Conservation (phyloP, 495 filamentous ascomycete genomes). For the Penicillium roqueforti region DNA sequence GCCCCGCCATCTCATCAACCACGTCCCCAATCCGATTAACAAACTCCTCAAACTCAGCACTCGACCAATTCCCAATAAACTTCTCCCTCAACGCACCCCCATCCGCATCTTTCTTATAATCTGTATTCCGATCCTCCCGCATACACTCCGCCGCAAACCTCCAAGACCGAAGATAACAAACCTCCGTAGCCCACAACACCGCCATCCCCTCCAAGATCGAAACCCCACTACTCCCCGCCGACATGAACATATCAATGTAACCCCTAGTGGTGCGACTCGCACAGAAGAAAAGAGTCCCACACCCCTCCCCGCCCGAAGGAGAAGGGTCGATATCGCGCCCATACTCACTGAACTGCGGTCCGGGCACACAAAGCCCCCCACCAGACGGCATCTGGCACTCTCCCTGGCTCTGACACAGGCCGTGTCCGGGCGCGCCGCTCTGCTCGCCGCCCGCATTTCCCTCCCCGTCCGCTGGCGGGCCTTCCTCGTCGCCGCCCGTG, state of each 20-base stretch:
- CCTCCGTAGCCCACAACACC: slow-evolving; percentile 72
- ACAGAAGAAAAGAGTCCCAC: slow-evolving; percentile 20
- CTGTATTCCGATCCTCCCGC: slow-evolving; percentile 8
- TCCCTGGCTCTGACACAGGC: slow-evolving; percentile 17
- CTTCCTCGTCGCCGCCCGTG: slow-evolving; percentile 9
- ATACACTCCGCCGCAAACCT: slow-evolving; percentile 46
- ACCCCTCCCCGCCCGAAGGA: background rate
- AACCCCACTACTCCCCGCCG: slow-evolving; percentile 41
- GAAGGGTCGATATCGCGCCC: background rate
- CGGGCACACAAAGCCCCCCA: slow-evolving; percentile 12
- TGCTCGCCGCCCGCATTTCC: too few relatives aligned
- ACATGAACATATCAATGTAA: slow-evolving; percentile 54
- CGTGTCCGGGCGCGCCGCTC: background rate
- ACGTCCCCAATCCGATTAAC: slow-evolving; percentile 43
- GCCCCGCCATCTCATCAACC: slow-evolving; percentile 41
- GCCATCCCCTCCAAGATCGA: slow-evolving; percentile 61
- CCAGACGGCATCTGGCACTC: slow-evolving; percentile 25
- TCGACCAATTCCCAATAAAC: slow-evolving; percentile 67
- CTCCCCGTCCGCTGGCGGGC: too few relatives aligned
- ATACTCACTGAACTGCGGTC: background rate
- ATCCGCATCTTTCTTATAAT: slow-evolving; percentile 44
- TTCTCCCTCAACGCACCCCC: slow-evolving; percentile 57
- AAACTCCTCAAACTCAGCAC: slow-evolving; percentile 53
- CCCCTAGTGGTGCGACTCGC: slow-evolving; percentile 44
- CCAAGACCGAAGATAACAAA: slow-evolving; percentile 58